Conservation (phyloP, 1,284 basidiomycete species). For the Lignosus rhinocerotis region DNA sequence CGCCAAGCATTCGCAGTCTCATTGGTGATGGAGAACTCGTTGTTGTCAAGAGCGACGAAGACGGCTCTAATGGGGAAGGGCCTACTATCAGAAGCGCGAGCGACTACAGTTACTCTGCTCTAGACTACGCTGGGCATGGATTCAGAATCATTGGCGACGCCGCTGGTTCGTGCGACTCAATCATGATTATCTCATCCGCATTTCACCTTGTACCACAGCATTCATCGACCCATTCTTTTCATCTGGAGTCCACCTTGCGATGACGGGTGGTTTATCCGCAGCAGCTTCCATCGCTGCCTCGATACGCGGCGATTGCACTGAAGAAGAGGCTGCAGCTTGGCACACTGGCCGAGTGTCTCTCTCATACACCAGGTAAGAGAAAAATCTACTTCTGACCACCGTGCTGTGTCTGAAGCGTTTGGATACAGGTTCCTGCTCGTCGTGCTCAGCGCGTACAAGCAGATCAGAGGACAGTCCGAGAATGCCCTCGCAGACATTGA, state of each 20-base stretch:
- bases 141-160: slow-evolving; percentile 74
- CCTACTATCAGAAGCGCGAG: slow-evolving; percentile 45
- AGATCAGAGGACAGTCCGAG: slow-evolving; percentile 54
- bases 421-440: slow-evolving; percentile 63
- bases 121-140: slow-evolving; percentile 57
- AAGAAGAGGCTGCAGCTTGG: slow-evolving; percentile 52
- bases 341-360: slow-evolving; percentile 58
- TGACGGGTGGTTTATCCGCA: slow-evolving; percentile 60
- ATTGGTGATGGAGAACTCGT: slow-evolving; percentile 47
- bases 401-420: not conserved
- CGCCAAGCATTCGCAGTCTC: slow-evolving; percentile 53
- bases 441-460: slow-evolving; percentile 66
- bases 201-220: slow-evolving; percentile 38
- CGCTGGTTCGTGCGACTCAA: slow-evolving; percentile 50
- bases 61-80: slow-evolving; percentile 18
- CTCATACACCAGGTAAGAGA: slow-evolving; percentile 57
- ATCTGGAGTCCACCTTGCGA: slow-evolving; percentile 66
- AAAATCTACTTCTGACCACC: not conserved
- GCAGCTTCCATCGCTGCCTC: slow-evolving; percentile 59
- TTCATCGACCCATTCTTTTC: slow-evolving; percentile 79
- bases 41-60: slow-evolving; percentile 32
- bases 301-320: slow-evolving; percentile 55
- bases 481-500: slow-evolving; percentile 54
- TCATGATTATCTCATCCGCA: not conserved
- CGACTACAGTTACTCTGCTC: slow-evolving; percentile 74